Evolutionary conservation across 208 protist genomes (phyloP).

Genomic region (Leishmania mexicana): DNA sequence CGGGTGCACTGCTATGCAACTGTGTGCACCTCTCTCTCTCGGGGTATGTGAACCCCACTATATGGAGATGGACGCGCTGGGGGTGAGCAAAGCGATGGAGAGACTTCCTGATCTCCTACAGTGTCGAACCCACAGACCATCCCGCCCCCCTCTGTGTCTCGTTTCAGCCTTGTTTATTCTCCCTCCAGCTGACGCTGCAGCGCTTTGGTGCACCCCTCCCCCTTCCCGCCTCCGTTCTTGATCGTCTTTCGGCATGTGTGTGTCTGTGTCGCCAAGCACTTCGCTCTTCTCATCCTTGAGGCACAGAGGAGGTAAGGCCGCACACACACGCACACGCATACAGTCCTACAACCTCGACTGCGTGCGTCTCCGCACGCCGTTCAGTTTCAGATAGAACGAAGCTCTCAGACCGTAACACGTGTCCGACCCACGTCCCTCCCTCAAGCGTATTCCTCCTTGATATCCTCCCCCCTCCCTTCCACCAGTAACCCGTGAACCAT

Average conservation of each 20-base stretch:
- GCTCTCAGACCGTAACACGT: not conserved
- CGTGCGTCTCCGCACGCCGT: not conserved
- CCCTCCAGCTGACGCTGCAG: not conserved
- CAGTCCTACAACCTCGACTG: not conserved
- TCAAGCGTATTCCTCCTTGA: not conserved
- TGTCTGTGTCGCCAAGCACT: not conserved
- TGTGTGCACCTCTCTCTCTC: not conserved
- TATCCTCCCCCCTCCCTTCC: not conserved
- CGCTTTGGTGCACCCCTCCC: not conserved
- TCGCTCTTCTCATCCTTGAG: not conserved
- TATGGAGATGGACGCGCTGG: not conserved
- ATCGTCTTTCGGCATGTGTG: not conserved
- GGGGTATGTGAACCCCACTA: too few relatives aligned
- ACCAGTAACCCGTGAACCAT: not conserved
- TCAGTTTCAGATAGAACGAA: not conserved
- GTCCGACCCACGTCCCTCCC: not conserved
- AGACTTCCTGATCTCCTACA: too few relatives aligned
- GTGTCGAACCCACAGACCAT: not conserved
- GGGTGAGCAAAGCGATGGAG: not conserved
- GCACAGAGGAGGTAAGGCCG: not conserved
- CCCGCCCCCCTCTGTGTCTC: not conserved
- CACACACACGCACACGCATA: not conserved
- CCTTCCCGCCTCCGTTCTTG: not conserved
- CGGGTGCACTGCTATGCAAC: not conserved
- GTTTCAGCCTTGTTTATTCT: not conserved